Evolutionary conservation across 2,329 filamentous ascomycete species (phyloP).

Genomic region (Xylariaceae sp.): DNA sequence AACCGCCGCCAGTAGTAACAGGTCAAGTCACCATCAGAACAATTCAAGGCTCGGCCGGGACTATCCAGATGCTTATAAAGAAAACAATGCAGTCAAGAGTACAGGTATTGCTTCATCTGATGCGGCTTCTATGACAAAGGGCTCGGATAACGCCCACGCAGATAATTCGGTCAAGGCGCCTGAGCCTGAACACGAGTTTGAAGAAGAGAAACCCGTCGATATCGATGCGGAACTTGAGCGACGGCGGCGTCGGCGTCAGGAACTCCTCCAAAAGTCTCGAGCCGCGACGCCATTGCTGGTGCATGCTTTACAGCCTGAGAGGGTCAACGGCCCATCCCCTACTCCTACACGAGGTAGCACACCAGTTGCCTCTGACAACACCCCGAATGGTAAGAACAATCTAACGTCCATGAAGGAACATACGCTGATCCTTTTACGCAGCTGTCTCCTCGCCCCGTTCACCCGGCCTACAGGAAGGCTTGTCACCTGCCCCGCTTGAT

Average conservation of each 20-base stretch:
- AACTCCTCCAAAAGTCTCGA: conserved; percentile 76
- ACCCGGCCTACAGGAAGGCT: conserved; percentile 45
- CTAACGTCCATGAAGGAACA: neutral
- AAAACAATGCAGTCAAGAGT: conserved; percentile 54
- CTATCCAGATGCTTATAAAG: conserved; percentile 55
- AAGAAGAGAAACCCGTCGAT: conserved; percentile 60
- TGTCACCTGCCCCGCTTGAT: conserved; percentile 55
- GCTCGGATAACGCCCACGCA: conserved; percentile 41
- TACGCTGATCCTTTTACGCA: conserved; percentile 20
- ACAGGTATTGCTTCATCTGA: conserved; percentile 55
- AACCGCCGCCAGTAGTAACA: conserved; percentile 33
- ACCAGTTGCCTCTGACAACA: conserved; percentile 35
- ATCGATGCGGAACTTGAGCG: conserved; percentile 81
- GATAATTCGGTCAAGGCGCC: conserved; percentile 26
- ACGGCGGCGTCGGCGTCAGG: conserved; percentile 76
- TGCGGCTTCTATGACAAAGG: conserved; percentile 63
- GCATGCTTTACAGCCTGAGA: conserved; percentile 64
- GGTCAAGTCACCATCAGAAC: conserved; percentile 45
- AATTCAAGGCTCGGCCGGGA: conserved; percentile 46
- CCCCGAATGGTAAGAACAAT: conserved; percentile 41
- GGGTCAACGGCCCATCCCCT: conserved; percentile 51
- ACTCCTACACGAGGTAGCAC: conserved; percentile 43
- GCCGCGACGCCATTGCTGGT: conserved; percentile 69
- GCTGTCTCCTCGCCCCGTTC: conserved; percentile 36
- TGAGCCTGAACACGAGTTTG: conserved; percentile 41